phyloP scores from a whole-genome alignment of 2,329 filamentous ascomycete genomes.

The Fusarium kyushuense region DNA sequence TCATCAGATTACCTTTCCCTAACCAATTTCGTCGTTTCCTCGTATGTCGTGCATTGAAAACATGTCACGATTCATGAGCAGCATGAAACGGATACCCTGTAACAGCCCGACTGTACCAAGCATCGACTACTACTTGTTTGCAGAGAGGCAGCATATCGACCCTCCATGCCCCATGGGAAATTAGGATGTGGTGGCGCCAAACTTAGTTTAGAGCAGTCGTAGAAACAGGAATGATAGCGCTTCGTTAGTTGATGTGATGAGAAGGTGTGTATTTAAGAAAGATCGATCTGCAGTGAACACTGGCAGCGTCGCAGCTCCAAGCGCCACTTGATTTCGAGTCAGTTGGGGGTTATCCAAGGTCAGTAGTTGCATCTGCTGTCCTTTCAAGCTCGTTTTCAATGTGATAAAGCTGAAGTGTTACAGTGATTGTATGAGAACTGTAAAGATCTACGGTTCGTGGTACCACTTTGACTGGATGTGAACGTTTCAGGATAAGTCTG shows the following conservation, averaged over 20 bases:
- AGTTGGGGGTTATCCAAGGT: conserved; percentile 14
- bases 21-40: neutral
- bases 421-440: conserved; percentile 5
- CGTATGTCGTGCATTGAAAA: neutral
- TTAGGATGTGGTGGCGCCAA: conserved; percentile 30
- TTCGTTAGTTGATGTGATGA: neutral
- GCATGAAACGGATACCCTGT: conserved; percentile 26
- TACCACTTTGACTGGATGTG: conserved; percentile 2
- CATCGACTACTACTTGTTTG: neutral
- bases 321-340: conserved; percentile 42
- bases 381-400: conserved; percentile 7
- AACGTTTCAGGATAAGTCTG: conserved; percentile 5
- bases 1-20: neutral
- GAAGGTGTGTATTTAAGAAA: conserved; percentile 11
- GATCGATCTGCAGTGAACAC: conserved; percentile 26
- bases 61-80: conserved; percentile 2
- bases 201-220: neutral
- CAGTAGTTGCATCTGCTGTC: conserved; percentile 5
- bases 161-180: conserved; percentile 9
- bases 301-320: conserved; percentile 8
- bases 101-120: neutral
- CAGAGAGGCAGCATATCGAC: conserved; percentile 14
- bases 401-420: conserved; percentile 11
- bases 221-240: conserved; percentile 7
- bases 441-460: conserved; percentile 21